Percentiles rank a stretch among this genome's conserved stretches.
Evolutionary conservation across 2,329 filamentous ascomycete species (phyloP).

Genomic region (Dactylonectria macrodidyma): DNA sequence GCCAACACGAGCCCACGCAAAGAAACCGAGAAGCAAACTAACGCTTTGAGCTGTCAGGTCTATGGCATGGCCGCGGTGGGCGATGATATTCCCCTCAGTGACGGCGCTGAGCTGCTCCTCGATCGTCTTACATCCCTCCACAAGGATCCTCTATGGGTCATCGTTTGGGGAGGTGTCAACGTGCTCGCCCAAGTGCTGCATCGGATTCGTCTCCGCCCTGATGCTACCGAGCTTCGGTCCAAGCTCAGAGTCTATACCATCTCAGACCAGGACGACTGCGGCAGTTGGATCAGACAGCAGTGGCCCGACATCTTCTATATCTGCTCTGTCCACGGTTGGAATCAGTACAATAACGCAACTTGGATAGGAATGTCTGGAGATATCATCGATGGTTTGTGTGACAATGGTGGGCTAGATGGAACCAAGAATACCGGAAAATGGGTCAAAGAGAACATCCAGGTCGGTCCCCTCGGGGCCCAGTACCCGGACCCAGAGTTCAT

Average conservation of each 20-base stretch:
- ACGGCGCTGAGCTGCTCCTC: constrained; percentile 60
- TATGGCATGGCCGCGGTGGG: constrained; percentile 43
- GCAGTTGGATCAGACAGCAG: constrained; percentile 65
- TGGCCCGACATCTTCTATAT: constrained; percentile 71
- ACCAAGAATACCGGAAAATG: constrained; percentile 64
- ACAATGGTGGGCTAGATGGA: constrained; percentile 55
- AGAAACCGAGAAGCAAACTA: no score
- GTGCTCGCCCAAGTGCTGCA: constrained; percentile 63
- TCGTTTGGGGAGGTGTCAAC: constrained; percentile 69
- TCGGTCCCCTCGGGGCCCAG: constrained; percentile 58
- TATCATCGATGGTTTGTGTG: constrained; percentile 14
- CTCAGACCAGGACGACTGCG: constrained; percentile 72
- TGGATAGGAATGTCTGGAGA: constrained; percentile 69
- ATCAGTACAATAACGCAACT: constrained; percentile 66
- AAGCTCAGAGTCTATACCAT: constrained; percentile 69
- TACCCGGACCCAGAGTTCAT: constrained; percentile 66
- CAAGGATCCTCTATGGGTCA: constrained; percentile 63
- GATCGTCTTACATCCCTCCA: constrained; percentile 39
- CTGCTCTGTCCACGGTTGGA: constrained; percentile 68
- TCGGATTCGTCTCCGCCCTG: constrained; percentile 43
- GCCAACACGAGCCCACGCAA: no score
- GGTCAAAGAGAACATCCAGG: constrained; percentile 67
- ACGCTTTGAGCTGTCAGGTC: constrained; percentile 30
- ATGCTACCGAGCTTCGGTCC: constrained; percentile 54
- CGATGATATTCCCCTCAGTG: constrained; percentile 42